Evolutionary conservation across 352 stramenopile species (phyloP), one percentile per base, ranked within the genome.

Genomic region (Blastocystis sp.): DNA sequence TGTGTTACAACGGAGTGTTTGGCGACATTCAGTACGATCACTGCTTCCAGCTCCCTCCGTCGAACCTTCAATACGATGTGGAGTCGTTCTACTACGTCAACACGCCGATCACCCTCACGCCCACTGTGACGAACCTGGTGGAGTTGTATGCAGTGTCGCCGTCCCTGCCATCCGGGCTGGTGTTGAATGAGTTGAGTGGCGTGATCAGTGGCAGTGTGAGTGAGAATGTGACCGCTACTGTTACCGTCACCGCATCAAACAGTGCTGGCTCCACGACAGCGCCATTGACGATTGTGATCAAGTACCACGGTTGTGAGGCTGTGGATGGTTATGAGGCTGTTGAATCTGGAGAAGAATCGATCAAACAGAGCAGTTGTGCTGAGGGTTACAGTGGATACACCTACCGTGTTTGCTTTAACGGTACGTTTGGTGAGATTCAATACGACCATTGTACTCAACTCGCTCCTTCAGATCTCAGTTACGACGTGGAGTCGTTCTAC

Each of bases 301-400:
- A 35, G n/a, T 71, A 71, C 39, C 62, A 35, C 2, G 10, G 10
- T 71, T 71, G 62, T 71, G 33, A 37, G 31, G 3, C 62, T 10
- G 62, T n/a, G 2, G 62, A 71, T 71, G 62, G 62, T 50, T 71
- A 71, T 33, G 62, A 71, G n/a, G 62, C 19, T 35, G 62, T 71
- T 1, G 62, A 71, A 35, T 71, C 62, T 71, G 62, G 62, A 35
- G 62, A 71, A 33, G 26, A 35, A 29, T 71, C 62, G n/a, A 50
- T 21, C 2, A 35, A 50, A 16, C 4, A 13, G 41, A 31, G 19
- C 59, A 63, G 59, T 77, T 77, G 66, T 77, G 16, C 33, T 0
- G 24, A 21, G 10, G 66, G 66, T 24, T 77, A 77, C 45, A 55
- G 33, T 31, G 66, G 66, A 24, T 45, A 77, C 35, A 50, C 66